Evolutionary conservation across 257 asterid genomes (phyloP).

Genomic region (Striga asiatica): DNA sequence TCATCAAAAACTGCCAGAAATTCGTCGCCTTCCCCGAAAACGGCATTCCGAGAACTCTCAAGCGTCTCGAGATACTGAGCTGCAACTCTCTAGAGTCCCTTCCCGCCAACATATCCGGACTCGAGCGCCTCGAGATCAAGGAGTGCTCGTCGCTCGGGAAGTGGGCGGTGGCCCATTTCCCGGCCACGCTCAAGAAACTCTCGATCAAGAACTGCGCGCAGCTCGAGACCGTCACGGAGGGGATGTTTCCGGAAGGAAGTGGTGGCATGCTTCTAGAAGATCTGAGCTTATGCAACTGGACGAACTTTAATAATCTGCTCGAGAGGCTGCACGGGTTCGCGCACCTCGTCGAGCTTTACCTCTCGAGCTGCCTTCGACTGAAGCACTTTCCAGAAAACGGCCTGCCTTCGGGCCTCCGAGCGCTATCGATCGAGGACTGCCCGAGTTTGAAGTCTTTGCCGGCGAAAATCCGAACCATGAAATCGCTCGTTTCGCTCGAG

Average conservation of each 20-base stretch:
- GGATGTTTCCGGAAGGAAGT: constrained; percentile 20
- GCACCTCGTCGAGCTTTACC: constrained; percentile 34
- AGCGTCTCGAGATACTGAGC: constrained; percentile 51
- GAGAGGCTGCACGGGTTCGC: constrained; percentile 29
- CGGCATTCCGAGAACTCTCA: constrained; percentile 48
- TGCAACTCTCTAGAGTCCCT: constrained; percentile 46
- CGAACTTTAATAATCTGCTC: constrained; percentile 32
- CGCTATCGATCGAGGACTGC: constrained; percentile 50
- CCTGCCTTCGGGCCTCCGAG: constrained; percentile 43
- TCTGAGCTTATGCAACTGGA: constrained; percentile 38
- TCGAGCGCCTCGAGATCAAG: constrained; percentile 53
- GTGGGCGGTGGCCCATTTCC: constrained; percentile 37
- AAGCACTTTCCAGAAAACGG: constrained; percentile 45
- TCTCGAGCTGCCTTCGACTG: constrained; percentile 31
- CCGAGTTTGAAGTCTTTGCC: constrained; percentile 44
- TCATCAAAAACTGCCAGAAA: constrained; percentile 39
- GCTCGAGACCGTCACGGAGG: constrained; percentile 36
- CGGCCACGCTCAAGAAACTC: constrained; percentile 41
- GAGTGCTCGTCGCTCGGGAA: constrained; percentile 44
- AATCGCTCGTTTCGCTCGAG: constrained; percentile 43
- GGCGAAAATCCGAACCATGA: constrained; percentile 24
- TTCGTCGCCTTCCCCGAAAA: constrained; percentile 31
- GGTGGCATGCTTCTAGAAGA: constrained; percentile 41
- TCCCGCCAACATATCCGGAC: constrained; percentile 34
- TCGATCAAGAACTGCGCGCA: constrained; percentile 38